These are phyloP conservation scores for Didymella sp. DNA, from an alignment of 2,329 filamentous ascomycete genomes.

Conservation along the genomic window DNA sequence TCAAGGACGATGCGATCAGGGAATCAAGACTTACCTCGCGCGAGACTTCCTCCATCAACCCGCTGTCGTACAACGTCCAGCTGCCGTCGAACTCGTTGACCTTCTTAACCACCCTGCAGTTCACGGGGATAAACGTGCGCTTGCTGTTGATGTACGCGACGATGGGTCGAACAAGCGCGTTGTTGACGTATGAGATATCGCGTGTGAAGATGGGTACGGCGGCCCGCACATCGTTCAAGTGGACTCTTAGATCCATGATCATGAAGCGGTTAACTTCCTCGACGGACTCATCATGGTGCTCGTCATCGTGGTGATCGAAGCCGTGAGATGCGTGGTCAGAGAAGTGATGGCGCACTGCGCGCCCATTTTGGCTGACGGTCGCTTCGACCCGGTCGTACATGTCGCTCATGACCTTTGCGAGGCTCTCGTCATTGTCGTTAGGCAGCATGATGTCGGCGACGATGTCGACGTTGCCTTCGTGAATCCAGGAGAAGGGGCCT, in stretches of 20 bases:
- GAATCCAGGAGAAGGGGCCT: constrained; percentile 96
- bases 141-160: constrained; percentile 98
- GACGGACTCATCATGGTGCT: constrained; percentile 18
- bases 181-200: constrained; percentile 94
- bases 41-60: constrained; percentile 90
- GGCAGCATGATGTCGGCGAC: constrained; percentile 96
- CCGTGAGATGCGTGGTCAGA: constrained; percentile 45
- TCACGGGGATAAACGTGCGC: constrained; percentile 93
- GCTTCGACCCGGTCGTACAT: constrained; percentile 97
- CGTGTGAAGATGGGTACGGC: constrained; percentile 91
- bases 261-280: constrained; percentile 76
- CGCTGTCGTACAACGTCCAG: constrained; percentile 94
- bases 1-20: no score
- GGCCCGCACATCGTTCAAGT: constrained; percentile 93
- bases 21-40: constrained; percentile 73
- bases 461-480: constrained; percentile 96
- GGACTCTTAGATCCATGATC: constrained; percentile 92
- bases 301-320: constrained; percentile 36
- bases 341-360: constrained; percentile 51
- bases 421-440: constrained; percentile 82
- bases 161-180: constrained; percentile 91
- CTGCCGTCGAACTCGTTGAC: constrained; percentile 89
- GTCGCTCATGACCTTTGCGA: constrained; percentile 94
- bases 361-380: constrained; percentile 80
- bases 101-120: constrained; percentile 91